Conservation (phyloP, 2,329 filamentous ascomycete genomes). For the Penicillium expansum region DNA sequence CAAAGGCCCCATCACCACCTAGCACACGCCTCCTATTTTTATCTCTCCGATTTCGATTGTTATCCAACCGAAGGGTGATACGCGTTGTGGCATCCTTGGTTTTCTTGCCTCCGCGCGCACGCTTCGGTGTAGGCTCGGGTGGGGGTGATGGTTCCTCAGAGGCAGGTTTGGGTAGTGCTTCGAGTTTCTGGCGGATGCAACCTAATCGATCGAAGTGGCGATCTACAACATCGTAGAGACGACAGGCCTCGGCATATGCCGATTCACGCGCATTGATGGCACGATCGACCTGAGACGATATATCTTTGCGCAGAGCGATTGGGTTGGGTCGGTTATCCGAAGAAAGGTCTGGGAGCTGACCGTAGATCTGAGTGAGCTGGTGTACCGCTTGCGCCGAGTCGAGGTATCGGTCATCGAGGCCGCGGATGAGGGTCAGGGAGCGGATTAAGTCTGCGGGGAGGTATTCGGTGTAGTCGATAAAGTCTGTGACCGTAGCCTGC, state of each 20-base stretch:
- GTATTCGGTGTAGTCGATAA: conserved; percentile 68
- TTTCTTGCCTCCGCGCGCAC: conserved; percentile 42
- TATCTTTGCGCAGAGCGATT: conserved; percentile 52
- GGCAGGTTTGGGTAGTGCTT: conserved; percentile 59
- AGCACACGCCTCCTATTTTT: conserved; percentile 41
- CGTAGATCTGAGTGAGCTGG: conserved; percentile 44
- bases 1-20: conserved; percentile 36
- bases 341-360: conserved; percentile 51
- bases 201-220: conserved; percentile 57
- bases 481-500: conserved; percentile 65
- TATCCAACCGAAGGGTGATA: conserved; percentile 45
- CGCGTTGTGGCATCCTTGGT: conserved; percentile 36
- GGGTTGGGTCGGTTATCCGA: conserved; percentile 52
- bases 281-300: conserved; percentile 55
- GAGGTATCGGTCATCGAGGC: conserved; percentile 47
- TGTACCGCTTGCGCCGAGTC: conserved; percentile 42
- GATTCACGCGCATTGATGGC: conserved; percentile 57
- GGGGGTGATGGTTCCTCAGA: conserved; percentile 60
- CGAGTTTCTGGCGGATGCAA: conserved; percentile 60
- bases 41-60: conserved; percentile 20
- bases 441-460: conserved; percentile 64
- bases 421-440: conserved; percentile 60
- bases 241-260: conserved; percentile 55
- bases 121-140: conserved; percentile 37
- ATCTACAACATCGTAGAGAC: conserved; percentile 57